Percentiles rank a stretch among this genome's conserved stretches.
Conservation (phyloP, 768 basidiomycete genomes). For the Serendipita indica region DNA sequence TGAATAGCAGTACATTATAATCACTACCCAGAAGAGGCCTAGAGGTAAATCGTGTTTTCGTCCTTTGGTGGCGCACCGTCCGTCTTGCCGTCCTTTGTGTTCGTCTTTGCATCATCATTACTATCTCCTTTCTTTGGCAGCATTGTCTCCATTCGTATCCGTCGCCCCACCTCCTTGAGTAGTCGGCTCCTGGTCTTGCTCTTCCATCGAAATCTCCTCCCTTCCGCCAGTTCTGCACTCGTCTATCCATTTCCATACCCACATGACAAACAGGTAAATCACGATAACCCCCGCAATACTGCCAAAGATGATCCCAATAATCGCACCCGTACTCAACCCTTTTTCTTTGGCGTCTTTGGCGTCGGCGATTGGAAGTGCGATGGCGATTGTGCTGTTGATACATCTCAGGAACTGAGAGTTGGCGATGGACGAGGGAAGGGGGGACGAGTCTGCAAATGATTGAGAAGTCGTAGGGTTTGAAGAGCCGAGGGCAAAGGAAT, state of each 20-base stretch:
- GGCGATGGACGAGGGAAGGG: constrained; percentile 1
- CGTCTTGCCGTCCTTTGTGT: too few relatives aligned
- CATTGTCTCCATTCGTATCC: neutral
- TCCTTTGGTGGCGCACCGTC: too few relatives aligned
- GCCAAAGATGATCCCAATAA: neutral
- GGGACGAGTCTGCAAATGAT: neutral
- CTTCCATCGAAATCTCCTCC: neutral
- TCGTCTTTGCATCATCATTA: neutral
- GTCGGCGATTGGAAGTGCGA: neutral
- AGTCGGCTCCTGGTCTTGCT: neutral
- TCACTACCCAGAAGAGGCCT: too few relatives aligned
- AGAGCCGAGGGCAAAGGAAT: neutral
- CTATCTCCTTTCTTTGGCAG: neutral
- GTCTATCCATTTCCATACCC: neutral
- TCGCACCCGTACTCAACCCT: neutral
- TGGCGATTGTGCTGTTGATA: neutral
- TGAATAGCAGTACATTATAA: too few relatives aligned
- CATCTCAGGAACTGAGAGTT: neutral
- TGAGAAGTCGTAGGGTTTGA: neutral
- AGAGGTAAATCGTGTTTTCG: too few relatives aligned
- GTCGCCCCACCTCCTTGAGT: neutral
- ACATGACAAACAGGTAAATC: neutral
- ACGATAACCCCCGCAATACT: neutral
- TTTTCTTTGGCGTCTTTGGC: neutral
- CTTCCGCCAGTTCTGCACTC: neutral